Percentiles rank a stretch among this genome's conserved stretches.
Evolutionary conservation across 495 filamentous ascomycete species (phyloP).

Genomic region (Penicillium canariense): DNA sequence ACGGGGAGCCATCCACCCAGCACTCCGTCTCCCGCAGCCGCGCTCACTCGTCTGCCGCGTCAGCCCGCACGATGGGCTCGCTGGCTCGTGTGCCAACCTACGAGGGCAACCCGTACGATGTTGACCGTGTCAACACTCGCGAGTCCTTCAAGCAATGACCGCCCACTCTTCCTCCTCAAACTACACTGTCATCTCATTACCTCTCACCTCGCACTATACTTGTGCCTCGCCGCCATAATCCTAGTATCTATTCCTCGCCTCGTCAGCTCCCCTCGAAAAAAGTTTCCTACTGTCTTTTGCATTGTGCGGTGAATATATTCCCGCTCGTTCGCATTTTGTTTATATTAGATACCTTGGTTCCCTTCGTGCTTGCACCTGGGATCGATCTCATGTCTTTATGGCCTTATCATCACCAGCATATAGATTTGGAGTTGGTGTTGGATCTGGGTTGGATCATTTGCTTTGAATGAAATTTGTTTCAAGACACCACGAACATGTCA

Average conservation of each 20-base stretch:
- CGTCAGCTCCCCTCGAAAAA: background rate
- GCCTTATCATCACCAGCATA: slow-evolving; percentile 17
- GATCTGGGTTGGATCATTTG: slow-evolving; percentile 8
- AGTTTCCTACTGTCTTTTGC: background rate
- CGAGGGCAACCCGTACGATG: slow-evolving; percentile 45
- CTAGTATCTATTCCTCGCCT: slow-evolving; percentile 8
- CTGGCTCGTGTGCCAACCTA: slow-evolving; percentile 32
- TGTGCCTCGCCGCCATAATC: slow-evolving; percentile 10
- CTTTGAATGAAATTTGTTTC: background rate
- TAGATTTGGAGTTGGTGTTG: slow-evolving; percentile 15
- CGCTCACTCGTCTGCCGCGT: slow-evolving; percentile 29
- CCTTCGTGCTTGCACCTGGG: background rate
- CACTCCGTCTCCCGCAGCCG: slow-evolving; percentile 27
- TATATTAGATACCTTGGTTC: slow-evolving; percentile 18
- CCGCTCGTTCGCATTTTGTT: slow-evolving; percentile 7
- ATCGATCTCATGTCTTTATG: slow-evolving; percentile 17
- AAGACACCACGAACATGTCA: background rate
- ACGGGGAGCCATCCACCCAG: slow-evolving; percentile 24
- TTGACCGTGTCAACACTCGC: slow-evolving; percentile 46
- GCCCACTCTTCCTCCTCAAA: background rate
- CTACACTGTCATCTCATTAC: background rate
- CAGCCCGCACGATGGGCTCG: slow-evolving; percentile 24
- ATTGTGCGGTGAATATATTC: slow-evolving; percentile 3
- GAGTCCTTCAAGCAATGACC: slow-evolving; percentile 36
- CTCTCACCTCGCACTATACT: background rate